These are phyloP conservation scores for Candida pseudocylindracea DNA, from an alignment of 1,139 yeast species.

Conservation along the genomic window DNA sequence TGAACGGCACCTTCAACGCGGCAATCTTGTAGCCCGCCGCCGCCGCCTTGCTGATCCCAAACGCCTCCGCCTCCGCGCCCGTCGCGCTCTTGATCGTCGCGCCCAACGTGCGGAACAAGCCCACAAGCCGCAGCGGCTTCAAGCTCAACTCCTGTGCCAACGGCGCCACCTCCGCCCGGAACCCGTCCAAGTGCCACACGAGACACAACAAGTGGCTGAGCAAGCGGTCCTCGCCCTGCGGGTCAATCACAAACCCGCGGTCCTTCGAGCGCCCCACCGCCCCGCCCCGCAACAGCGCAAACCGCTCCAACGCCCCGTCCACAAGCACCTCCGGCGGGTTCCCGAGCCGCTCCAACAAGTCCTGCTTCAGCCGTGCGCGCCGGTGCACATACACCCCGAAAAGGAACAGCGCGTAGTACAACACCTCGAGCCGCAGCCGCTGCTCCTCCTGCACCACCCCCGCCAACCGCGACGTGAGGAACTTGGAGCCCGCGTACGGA, in stretches of 20 bases:
- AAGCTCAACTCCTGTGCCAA: conserved; percentile 69
- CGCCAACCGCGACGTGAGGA: conserved; percentile 25
- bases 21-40: conserved; percentile 64
- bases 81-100: conserved; percentile 57
- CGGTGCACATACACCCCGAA: conserved; percentile 63
- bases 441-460: conserved; percentile 19
- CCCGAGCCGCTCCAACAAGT: conserved; percentile 36
- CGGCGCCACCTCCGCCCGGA: conserved; percentile 55
- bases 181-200: conserved; percentile 56
- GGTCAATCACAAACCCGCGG: conserved; percentile 57
- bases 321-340: conserved; percentile 51
- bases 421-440: conserved; percentile 36
- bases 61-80: conserved; percentile 64
- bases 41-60: conserved; percentile 47
- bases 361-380: conserved; percentile 35
- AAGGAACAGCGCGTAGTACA: conserved; percentile 61
- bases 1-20: conserved; percentile 68
- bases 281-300: conserved; percentile 43
- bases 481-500: conserved; percentile 38
- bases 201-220: conserved; percentile 58
- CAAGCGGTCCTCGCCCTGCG: conserved; percentile 69
- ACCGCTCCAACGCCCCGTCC: conserved; percentile 52
- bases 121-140: conserved; percentile 53
- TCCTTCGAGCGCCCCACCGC: conserved; percentile 55
- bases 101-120: conserved; percentile 63